These are phyloP conservation scores for Penicillium carneum DNA, from an alignment of 2,329 filamentous ascomycete genomes.

Conservation along the genomic window DNA sequence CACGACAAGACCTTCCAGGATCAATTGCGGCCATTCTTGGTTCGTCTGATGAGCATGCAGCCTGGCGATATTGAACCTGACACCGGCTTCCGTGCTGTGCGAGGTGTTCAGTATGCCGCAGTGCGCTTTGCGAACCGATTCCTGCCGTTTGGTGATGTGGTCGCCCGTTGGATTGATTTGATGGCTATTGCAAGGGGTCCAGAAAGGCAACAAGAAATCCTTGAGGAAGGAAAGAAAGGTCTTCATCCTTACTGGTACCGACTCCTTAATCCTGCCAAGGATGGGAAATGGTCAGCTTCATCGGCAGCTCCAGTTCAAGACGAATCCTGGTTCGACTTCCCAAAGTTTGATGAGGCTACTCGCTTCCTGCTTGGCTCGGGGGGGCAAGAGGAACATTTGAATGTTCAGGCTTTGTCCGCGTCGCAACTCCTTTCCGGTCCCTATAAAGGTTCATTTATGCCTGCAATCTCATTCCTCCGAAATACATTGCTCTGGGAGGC, in stretches of 20 bases:
- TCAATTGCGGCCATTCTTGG: constrained; percentile 64
- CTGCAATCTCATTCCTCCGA: constrained; percentile 74
- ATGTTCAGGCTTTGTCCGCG: constrained; percentile 49
- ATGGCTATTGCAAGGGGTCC: constrained; percentile 71
- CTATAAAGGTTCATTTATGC: constrained; percentile 64
- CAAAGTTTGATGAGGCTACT: constrained; percentile 47
- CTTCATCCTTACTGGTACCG: constrained; percentile 79
- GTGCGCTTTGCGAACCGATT: constrained; percentile 91
- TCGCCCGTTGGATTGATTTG: constrained; percentile 86
- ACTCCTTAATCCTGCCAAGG: constrained; percentile 64
- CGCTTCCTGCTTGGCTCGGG: constrained; percentile 42
- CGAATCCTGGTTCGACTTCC: constrained; percentile 51
- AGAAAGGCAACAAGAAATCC: constrained; percentile 78
- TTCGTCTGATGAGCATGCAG: constrained; percentile 69
- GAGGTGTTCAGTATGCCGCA: constrained; percentile 80
- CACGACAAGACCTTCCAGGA: constrained; percentile 53
- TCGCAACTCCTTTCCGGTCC: constrained; percentile 38
- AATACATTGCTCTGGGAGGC: constrained; percentile 67
- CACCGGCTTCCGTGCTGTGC: constrained; percentile 58
- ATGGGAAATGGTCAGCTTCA: constrained; percentile 51
- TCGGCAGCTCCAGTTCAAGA: constrained; percentile 63
- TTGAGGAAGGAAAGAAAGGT: constrained; percentile 88
- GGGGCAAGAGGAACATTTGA: constrained; percentile 29
- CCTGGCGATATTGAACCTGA: constrained; percentile 49
- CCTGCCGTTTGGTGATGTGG: constrained; percentile 77